These are phyloP conservation scores for Nothophaeocryptopus gaeumannii DNA, from an alignment of 2,329 filamentous ascomycete genomes.

Conservation along the genomic window DNA sequence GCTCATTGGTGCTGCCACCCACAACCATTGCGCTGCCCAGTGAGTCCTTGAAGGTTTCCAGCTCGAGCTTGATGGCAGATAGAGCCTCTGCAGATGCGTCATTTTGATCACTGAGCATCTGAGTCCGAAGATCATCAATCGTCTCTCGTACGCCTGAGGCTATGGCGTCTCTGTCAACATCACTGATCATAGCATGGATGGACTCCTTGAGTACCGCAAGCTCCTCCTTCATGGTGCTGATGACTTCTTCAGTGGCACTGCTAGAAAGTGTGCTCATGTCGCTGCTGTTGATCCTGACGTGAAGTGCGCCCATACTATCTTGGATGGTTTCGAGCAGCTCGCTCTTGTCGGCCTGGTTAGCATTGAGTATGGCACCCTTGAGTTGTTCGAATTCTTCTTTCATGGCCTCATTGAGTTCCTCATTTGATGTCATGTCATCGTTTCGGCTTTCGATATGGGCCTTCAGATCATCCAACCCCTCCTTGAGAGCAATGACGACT, in stretches of 20 bases:
- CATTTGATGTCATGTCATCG: conserved; percentile 31
- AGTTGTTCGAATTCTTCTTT: conserved; percentile 80
- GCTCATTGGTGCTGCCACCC: conserved; percentile 20
- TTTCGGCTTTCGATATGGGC: conserved; percentile 23
- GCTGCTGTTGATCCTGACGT: conserved; percentile 43
- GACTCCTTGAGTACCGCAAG: conserved; percentile 60
- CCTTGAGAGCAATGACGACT: conserved; percentile 33
- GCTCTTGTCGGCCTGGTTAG: conserved; percentile 56
- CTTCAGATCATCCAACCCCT: conserved; percentile 34
- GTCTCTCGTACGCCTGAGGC: conserved; percentile 61
- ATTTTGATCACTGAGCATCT: conserved; percentile 39
- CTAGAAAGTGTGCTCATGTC: conserved; percentile 29
- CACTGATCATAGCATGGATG: conserved; percentile 51
- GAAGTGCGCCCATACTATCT: conserved; percentile 49
- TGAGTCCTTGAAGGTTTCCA: conserved; percentile 44
- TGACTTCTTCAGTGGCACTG: conserved; percentile 44
- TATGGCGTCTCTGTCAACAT: conserved; percentile 57
- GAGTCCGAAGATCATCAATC: conserved; percentile 43
- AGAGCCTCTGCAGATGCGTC: conserved; percentile 42
- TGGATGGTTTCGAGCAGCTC: conserved; percentile 62
- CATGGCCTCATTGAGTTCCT: conserved; percentile 64
- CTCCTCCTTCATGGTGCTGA: conserved; percentile 56
- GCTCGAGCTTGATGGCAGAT: conserved; percentile 43
- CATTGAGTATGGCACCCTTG: conserved; percentile 69
- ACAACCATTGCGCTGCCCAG: conserved; percentile 43